Evolutionary conservation across 108 stramenopile species (phyloP).

Genomic region (Discostella pseudostelligera): DNA sequence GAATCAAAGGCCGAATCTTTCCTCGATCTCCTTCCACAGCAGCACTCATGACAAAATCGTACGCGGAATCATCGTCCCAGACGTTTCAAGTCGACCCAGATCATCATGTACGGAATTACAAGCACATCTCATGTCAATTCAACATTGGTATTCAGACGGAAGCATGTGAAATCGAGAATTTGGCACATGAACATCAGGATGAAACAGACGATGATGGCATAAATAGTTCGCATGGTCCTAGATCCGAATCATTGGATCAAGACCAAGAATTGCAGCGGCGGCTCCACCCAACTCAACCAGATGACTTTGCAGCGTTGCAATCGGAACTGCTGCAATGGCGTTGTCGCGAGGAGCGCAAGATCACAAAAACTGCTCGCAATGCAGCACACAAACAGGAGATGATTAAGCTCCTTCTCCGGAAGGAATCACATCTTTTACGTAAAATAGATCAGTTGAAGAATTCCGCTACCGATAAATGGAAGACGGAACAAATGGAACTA

Average conservation of each 20-base stretch:
- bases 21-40: not conserved
- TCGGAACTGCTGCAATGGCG: constrained; percentile 35
- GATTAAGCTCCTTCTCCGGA: constrained; percentile 9
- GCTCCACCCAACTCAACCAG: constrained; percentile 23
- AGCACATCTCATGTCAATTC: not conserved
- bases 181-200: not conserved
- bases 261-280: constrained; percentile 24
- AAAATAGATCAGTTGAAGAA: constrained; percentile 31
- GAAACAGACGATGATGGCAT: constrained; percentile 3
- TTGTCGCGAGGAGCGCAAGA: constrained; percentile 36
- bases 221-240: not conserved
- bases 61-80: constrained; percentile 16
- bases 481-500: constrained; percentile 9
- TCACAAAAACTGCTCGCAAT: constrained; percentile 10
- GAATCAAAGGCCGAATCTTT: not conserved
- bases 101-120: not conserved
- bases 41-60: constrained; percentile 6
- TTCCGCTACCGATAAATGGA: constrained; percentile 9
- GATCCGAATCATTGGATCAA: constrained; percentile 3
- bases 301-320: constrained; percentile 32
- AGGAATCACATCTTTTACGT: constrained; percentile 27
- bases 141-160: constrained; percentile 12
- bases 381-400: constrained; percentile 20
- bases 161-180: not conserved
- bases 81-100: constrained; percentile 9